Evolutionary conservation across 1,284 basidiomycete species (phyloP), one percentile per base, ranked within the genome.

Genomic region (Boletellus deceptivus): DNA sequence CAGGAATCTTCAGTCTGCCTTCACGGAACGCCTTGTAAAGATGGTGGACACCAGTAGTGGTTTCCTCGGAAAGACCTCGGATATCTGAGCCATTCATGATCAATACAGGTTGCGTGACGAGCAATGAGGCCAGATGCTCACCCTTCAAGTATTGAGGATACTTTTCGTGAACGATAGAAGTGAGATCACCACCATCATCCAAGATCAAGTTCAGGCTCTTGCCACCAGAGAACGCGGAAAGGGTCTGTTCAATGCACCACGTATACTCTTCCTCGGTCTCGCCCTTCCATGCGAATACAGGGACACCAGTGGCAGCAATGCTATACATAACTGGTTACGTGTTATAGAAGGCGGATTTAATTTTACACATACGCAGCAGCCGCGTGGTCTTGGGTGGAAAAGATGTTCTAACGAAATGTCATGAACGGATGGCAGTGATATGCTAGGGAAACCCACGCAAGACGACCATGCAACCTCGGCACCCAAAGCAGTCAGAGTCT

Each of bases 391-490:
- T 95, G 97, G 52, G 96, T 99, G 51, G 97, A 99, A 79, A 97
- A 99, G 72, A 99, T 99, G 82, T 99, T 99, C 89, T 91, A 8
- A 59, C 37, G 43, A 48, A 50, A 55, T n/a, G 39, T 59, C 34
- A 58, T 42, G 14, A 34, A 16, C 24, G 16, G 54, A 45, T 16
- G 44, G 27, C 16, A 43, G 34, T 18, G 17, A 48, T 55, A 46
- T 29, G 44, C 42, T 22, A 2, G 53, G 25, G 47, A 43, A 46
- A 77, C 85, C 52, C 70, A 91, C 89, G 79, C 95, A 98, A 64
- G 96, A 99, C 42, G 97, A 99, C 97, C 96, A 99, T 63, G 96
- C 85, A 58, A 99, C 96, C 74, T 98, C 89, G 59, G 97, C 96
- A 71, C 96, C 96, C 65, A 99, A 86, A 60, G 87, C 88, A 60